phyloP scores from a whole-genome alignment of 495 filamentous ascomycete species.

The Daldinia grandis region DNA sequence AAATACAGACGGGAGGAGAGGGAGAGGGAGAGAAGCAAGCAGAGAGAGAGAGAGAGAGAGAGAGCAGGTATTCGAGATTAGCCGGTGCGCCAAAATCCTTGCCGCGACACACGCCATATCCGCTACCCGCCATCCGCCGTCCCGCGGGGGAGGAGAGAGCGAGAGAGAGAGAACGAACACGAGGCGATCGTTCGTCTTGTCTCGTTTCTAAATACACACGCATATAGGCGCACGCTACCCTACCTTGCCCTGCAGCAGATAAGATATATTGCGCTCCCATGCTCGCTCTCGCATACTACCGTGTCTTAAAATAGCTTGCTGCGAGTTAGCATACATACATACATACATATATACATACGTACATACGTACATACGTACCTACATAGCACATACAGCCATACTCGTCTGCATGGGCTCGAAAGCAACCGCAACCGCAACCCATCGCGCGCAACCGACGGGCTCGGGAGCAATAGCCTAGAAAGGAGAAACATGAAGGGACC shows the following conservation, averaged over 20 bases:
- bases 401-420: constrained; percentile 7
- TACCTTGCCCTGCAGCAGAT: constrained; percentile 27
- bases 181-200: neutral
- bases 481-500: constrained; percentile 7
- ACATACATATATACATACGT: neutral
- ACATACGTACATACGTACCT: neutral
- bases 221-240: neutral
- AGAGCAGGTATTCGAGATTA: constrained; percentile 25
- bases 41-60: neutral
- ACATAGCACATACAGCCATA: constrained; percentile 13
- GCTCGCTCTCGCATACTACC: neutral
- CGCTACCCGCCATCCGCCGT: constrained; percentile 31
- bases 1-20: neutral
- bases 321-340: neutral
- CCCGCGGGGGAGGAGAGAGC: constrained; percentile 20
- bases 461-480: constrained; percentile 23
- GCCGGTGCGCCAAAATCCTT: constrained; percentile 30
- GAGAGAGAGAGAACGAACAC: constrained; percentile 7
- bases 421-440: constrained; percentile 16
- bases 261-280: constrained; percentile 25
- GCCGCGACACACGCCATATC: constrained; percentile 22
- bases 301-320: constrained; percentile 29
- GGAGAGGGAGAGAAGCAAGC: too few relatives aligned
- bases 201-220: neutral
- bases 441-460: constrained; percentile 23